Percentiles rank a stretch among this genome's conserved stretches.
These are phyloP conservation scores for Cladosporium sp. DNA, from an alignment of 2,329 filamentous ascomycete genomes.

Conservation along the genomic window DNA sequence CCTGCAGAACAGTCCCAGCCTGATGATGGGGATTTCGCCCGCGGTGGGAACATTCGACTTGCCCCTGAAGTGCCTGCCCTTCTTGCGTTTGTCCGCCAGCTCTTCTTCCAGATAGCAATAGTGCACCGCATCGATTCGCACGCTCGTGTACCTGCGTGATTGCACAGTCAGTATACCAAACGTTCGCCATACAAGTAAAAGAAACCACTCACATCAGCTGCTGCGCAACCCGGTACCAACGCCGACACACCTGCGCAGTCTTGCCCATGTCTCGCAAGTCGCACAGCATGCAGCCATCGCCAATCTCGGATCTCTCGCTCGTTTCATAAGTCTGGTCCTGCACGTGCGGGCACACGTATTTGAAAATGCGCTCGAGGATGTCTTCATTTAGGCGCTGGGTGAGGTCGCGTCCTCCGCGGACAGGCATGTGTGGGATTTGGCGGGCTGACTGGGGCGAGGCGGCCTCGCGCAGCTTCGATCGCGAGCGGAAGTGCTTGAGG, in stretches of 20 bases:
- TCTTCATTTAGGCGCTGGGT: constrained; percentile 60
- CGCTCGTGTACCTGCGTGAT: constrained; percentile 57
- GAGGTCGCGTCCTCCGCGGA: constrained; percentile 27
- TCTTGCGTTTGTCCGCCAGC: constrained; percentile 77
- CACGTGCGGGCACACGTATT: constrained; percentile 80
- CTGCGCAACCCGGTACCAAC: constrained; percentile 66
- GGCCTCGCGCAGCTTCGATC: constrained; percentile 39
- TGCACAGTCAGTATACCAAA: too few species aligned
- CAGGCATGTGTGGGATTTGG: constrained; percentile 20
- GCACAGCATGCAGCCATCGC: constrained; percentile 88
- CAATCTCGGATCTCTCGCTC: constrained; percentile 77
- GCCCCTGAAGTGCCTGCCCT: constrained; percentile 54
- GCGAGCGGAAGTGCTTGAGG: constrained; percentile 52
- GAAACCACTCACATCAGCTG: constrained; percentile 55
- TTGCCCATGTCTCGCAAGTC: constrained; percentile 85
- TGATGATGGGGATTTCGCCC: constrained; percentile 74
- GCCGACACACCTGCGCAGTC: constrained; percentile 71
- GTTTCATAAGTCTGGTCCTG: constrained; percentile 76
- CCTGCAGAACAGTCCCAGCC: constrained; percentile 76
- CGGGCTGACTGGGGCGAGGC: constrained; percentile 21
- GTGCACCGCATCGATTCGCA: constrained; percentile 91
- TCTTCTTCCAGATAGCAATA: constrained; percentile 87
- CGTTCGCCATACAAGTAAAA: too few species aligned
- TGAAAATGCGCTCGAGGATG: constrained; percentile 77
- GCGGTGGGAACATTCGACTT: constrained; percentile 71